Evolutionary conservation across 345 rosid species (phyloP).

Genomic region (Pistacia atlantica): DNA sequence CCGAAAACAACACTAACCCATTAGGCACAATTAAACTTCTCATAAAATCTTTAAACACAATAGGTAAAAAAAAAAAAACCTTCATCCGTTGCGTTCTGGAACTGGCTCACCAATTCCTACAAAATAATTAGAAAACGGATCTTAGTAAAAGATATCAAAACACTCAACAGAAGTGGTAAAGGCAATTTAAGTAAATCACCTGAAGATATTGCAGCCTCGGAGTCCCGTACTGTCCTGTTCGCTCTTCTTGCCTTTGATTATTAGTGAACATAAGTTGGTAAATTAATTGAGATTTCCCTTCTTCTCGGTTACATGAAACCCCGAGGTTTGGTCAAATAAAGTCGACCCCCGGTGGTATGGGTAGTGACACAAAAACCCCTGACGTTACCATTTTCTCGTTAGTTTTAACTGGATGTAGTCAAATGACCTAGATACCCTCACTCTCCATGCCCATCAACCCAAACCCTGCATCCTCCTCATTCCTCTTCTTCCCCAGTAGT

Average conservation of each 20-base stretch:
- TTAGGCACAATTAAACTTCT: neutral
- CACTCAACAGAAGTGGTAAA: neutral
- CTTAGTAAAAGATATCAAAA: neutral
- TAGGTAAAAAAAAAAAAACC: constrained; percentile 28
- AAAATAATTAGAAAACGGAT: constrained; percentile 11
- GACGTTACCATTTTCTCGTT: no score
- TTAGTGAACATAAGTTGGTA: constrained; percentile 61
- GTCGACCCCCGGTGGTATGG: no score
- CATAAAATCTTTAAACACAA: neutral
- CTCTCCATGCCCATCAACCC: no score
- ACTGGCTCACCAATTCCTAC: constrained; percentile 81
- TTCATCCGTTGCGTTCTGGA: constrained; percentile 73
- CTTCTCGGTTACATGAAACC: no score
- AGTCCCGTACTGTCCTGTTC: constrained; percentile 78
- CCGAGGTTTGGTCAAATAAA: no score
- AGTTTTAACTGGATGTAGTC: no score
- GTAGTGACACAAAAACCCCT: no score
- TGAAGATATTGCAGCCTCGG: constrained; percentile 79
- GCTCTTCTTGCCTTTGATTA: constrained; percentile 78
- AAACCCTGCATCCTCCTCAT: no score
- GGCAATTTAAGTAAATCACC: constrained; percentile 25
- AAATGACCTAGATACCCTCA: no score
- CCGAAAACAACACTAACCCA: neutral
- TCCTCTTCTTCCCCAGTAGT: no score
- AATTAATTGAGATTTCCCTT: no score